Evolutionary conservation across 83 land plant species (phyloP).

Genomic region (Larix sibirica): DNA sequence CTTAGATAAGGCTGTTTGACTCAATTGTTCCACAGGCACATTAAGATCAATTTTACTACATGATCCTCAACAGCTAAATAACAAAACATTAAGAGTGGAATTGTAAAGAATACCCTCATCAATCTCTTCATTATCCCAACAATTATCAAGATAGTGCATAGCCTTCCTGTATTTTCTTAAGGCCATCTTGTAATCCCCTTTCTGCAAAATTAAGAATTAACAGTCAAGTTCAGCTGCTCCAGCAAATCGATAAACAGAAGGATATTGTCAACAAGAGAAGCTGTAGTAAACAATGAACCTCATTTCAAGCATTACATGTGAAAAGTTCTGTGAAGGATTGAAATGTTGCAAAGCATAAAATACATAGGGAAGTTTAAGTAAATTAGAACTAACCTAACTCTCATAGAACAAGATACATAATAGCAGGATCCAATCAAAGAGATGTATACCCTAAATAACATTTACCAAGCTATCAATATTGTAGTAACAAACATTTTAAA

Average conservation of each 20-base stretch:
- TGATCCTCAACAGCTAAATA: neutral
- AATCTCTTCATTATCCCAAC: constrained; percentile 85
- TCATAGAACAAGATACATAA: neutral
- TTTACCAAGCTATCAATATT: neutral
- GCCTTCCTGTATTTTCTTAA: constrained; percentile 74
- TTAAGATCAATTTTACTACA: neutral
- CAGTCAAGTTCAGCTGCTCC: neutral
- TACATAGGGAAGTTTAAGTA: neutral
- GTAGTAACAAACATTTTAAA: neutral
- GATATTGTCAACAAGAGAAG: neutral
- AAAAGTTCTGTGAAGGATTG: neutral
- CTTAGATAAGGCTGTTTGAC: neutral
- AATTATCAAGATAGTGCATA: constrained; percentile 66
- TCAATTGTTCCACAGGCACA: neutral
- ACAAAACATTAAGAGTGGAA: constrained; percentile 1
- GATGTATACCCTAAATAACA: neutral
- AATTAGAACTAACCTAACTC: neutral
- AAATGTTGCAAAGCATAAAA: neutral
- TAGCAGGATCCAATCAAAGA: neutral
- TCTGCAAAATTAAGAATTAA: constrained; percentile 18
- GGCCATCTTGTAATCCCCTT: constrained; percentile 71
- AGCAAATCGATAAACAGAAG: neutral
- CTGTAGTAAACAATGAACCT: neutral
- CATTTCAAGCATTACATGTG: neutral
- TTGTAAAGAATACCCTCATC: constrained; percentile 45